Evolutionary conservation across 768 basidiomycete genomes (phyloP).

Genomic region (Boletus rubroflammeus): DNA sequence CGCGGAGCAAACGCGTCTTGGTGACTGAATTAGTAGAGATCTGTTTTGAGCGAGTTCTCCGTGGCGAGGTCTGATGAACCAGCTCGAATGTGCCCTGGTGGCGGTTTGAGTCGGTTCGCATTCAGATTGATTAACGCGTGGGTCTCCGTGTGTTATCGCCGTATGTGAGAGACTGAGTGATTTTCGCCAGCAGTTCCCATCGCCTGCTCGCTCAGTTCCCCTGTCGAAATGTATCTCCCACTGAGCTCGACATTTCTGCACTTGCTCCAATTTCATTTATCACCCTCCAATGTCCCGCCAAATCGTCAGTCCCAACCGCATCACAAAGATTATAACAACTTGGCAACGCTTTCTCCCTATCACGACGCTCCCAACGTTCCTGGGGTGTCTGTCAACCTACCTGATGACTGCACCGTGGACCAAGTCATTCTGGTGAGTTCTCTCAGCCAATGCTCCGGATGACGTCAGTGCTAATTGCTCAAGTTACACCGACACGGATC

Average conservation of each 20-base stretch:
- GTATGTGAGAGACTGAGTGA: too few species aligned
- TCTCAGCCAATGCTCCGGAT: neutral
- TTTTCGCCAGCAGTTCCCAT: too few species aligned
- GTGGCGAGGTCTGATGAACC: too few species aligned
- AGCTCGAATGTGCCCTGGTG: too few species aligned
- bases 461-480: neutral
- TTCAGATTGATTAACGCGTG: neutral
- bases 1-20: neutral
- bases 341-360: constrained; percentile 39
- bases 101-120: too few species aligned
- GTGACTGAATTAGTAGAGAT: too few species aligned
- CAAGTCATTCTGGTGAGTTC: constrained; percentile 37
- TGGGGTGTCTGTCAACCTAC: constrained; percentile 30
- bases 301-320: neutral
- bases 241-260: constrained; percentile 1
- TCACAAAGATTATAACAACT: constrained; percentile 8
- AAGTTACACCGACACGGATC: constrained; percentile 44
- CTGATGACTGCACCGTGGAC: constrained; percentile 37
- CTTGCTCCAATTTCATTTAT: constrained; percentile 9
- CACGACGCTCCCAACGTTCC: constrained; percentile 27
- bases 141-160: too few species aligned
- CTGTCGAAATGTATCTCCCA: constrained; percentile 13
- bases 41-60: too few species aligned
- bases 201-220: too few species aligned
- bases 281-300: neutral